Evolutionary conservation across 1,284 basidiomycete genomes (phyloP).

Genomic region (Sporisorium exsertum): DNA sequence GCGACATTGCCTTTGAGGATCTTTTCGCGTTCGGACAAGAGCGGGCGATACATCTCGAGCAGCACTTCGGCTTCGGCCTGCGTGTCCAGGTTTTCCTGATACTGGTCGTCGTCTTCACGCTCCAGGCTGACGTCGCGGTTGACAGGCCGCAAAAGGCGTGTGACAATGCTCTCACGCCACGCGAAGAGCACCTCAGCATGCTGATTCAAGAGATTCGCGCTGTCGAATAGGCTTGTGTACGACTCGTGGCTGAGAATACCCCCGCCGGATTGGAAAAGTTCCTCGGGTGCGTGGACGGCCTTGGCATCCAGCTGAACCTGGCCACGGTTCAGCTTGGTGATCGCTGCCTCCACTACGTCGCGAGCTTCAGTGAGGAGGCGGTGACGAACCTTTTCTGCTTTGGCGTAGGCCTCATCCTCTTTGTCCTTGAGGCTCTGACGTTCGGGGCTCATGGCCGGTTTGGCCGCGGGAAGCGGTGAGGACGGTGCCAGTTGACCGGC

Average conservation of each 20-base stretch:
- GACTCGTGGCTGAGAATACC: slow-evolving; percentile 25
- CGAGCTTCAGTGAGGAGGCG: slow-evolving; percentile 53
- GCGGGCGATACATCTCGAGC: slow-evolving; percentile 64
- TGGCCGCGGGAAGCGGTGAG: background rate
- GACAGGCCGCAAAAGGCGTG: slow-evolving; percentile 52
- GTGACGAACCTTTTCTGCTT: slow-evolving; percentile 58
- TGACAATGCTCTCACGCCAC: slow-evolving; percentile 56
- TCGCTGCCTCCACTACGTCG: slow-evolving; percentile 42
- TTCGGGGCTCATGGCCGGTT: slow-evolving; percentile 18
- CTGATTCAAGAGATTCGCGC: slow-evolving; percentile 32
- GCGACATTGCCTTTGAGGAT: slow-evolving; percentile 57
- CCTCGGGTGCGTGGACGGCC: slow-evolving; percentile 16
- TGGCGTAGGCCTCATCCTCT: slow-evolving; percentile 59
- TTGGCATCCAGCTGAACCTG: slow-evolving; percentile 3
- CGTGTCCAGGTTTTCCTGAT: slow-evolving; percentile 64
- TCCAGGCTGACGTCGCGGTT: slow-evolving; percentile 63
- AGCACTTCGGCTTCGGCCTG: slow-evolving; percentile 65
- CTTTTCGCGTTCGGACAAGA: slow-evolving; percentile 61
- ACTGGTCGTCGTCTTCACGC: slow-evolving; percentile 65
- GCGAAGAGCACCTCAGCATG: slow-evolving; percentile 52
- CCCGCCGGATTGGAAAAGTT: slow-evolving; percentile 28
- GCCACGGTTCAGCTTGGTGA: slow-evolving; percentile 21
- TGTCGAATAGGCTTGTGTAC: slow-evolving; percentile 13
- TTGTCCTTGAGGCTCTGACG: slow-evolving; percentile 37
- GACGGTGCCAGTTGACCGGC: background rate